Percentiles rank a stretch among this genome's conserved stretches.
phyloP scores from a whole-genome alignment of 108 stramenopile genomes.

The Hondaea fermentalgiana region DNA sequence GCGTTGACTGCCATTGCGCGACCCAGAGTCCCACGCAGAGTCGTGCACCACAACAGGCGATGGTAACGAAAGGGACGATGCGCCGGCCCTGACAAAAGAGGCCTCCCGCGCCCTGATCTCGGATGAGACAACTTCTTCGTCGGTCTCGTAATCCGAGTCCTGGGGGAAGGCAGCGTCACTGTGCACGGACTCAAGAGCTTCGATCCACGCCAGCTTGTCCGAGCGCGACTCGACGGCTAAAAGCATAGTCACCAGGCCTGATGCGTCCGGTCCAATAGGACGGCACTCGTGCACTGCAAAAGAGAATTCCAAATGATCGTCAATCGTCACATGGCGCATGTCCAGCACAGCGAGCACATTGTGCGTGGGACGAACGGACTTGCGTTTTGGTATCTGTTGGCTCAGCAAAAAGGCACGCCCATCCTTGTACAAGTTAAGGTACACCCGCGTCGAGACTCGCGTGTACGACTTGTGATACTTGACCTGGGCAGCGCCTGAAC shows the following conservation, averaged over 20 bases:
- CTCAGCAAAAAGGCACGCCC: background rate
- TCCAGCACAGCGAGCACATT: background rate
- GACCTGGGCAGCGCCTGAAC: background rate
- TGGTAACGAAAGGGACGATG: too few relatives aligned
- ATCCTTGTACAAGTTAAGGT: background rate
- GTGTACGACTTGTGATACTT: background rate
- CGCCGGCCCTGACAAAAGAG: too few relatives aligned
- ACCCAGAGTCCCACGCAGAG: too few relatives aligned
- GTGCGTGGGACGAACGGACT: background rate
- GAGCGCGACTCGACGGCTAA: background rate
- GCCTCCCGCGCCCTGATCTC: too few relatives aligned
- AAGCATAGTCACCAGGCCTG: background rate
- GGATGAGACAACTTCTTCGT: background rate
- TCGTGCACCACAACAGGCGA: too few relatives aligned
- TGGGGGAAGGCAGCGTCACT: background rate
- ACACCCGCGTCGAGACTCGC: background rate
- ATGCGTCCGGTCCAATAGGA: background rate
- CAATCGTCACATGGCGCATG: background rate
- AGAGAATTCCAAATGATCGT: background rate
- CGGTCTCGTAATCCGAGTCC: background rate
- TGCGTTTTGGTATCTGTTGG: background rate
- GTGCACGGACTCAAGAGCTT: background rate
- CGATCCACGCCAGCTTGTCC: background rate
- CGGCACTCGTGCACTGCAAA: background rate
- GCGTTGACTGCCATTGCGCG: too few relatives aligned